phyloP scores from a whole-genome alignment of 2,329 filamentous ascomycete species.

The Knufia fluminis region DNA sequence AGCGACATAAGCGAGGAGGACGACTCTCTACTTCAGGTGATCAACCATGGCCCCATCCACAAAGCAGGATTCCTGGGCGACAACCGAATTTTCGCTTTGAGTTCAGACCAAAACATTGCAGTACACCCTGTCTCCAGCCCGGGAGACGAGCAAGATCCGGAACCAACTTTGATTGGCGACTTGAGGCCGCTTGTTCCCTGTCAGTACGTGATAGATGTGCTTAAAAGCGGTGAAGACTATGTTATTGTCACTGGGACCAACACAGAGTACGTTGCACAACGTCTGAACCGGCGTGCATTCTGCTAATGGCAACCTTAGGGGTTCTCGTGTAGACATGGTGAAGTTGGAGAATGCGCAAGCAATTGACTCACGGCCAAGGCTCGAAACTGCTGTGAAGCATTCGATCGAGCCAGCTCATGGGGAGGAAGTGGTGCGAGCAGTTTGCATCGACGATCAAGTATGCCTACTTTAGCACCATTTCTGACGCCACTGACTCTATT shows the following conservation, averaged over 20 bases:
- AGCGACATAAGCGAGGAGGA: conserved; percentile 49
- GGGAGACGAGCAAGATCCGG: conserved; percentile 39
- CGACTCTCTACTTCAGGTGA: conserved; percentile 52
- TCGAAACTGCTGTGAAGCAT: conserved; percentile 33
- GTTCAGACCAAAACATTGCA: conserved; percentile 53
- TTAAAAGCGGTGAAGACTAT: conserved; percentile 23
- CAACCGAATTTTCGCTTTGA: conserved; percentile 47
- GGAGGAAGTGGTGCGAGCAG: conserved; percentile 39
- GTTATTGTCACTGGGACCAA: conserved; percentile 22
- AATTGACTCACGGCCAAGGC: conserved; percentile 28
- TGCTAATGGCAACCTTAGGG: conserved; percentile 10
- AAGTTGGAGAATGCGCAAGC: conserved; percentile 22
- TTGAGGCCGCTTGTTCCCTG: conserved; percentile 45
- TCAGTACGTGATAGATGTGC: conserved; percentile 51
- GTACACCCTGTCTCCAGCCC: conserved; percentile 44
- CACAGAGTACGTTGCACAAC: conserved; percentile 11
- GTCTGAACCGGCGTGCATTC: background rate
- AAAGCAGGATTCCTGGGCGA: conserved; percentile 51
- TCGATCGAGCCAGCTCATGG: conserved; percentile 40
- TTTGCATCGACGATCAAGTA: conserved; percentile 38
- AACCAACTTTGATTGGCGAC: conserved; percentile 46
- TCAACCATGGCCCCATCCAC: conserved; percentile 55
- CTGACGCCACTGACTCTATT: conserved; percentile 3
- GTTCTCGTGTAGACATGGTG: conserved; percentile 32
- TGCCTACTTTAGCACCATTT: conserved; percentile 10